Percentiles rank a stretch among this genome's conserved stretches.
phyloP scores from a whole-genome alignment of 1,284 basidiomycete species.

The Ustilago nuda region DNA sequence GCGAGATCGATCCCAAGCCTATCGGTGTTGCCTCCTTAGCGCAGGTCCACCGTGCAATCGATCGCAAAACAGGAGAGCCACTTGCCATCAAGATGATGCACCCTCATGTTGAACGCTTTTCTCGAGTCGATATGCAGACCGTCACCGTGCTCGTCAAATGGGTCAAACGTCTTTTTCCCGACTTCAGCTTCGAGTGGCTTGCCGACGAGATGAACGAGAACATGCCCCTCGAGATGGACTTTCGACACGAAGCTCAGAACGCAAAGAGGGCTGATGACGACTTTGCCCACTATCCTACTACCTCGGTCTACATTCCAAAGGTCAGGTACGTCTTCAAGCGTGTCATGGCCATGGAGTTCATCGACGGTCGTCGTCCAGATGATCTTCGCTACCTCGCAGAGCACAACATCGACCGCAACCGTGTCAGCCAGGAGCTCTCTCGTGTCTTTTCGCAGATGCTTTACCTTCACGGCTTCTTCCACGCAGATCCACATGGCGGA shows the following conservation, averaged over 20 bases:
- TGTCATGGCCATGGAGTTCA: constrained; percentile 92
- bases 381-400: constrained; percentile 85
- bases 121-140: constrained; percentile 80
- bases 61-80: constrained; percentile 72
- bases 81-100: constrained; percentile 99
- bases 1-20: constrained; percentile 86
- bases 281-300: constrained; percentile 73
- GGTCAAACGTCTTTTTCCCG: constrained; percentile 84
- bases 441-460: constrained; percentile 93
- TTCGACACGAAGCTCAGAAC: constrained; percentile 87
- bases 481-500: constrained; percentile 72
- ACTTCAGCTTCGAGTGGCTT: constrained; percentile 77
- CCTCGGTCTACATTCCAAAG: constrained; percentile 87
- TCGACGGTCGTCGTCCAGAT: constrained; percentile 87
- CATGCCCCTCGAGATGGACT: constrained; percentile 94
- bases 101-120: constrained; percentile 92
- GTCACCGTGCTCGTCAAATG: constrained; percentile 75
- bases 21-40: constrained; percentile 93
- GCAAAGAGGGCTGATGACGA: constrained; percentile 79
- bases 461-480: constrained; percentile 84
- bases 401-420: constrained; percentile 90
- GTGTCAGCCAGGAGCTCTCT: constrained; percentile 82
- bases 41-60: constrained; percentile 89
- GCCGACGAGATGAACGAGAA: constrained; percentile 72
- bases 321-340: constrained; percentile 85